These are phyloP conservation scores for Cymbopogon flexuosus DNA, from an alignment of 202 grass and related monocot genomes.

Conservation along the genomic window DNA sequence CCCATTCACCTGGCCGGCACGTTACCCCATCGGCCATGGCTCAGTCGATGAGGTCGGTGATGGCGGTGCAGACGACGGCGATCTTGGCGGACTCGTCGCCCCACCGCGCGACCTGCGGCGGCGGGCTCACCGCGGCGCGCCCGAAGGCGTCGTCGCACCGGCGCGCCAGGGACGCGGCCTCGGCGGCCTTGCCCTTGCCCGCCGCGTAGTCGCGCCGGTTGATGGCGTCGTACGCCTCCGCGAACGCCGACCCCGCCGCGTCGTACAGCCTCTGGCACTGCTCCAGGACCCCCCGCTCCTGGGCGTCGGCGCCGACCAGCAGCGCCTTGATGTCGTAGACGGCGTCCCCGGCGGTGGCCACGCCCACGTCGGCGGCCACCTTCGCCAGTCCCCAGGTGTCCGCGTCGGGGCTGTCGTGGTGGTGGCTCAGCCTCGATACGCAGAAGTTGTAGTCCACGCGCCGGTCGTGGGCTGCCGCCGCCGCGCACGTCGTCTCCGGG, in stretches of 20 bases:
- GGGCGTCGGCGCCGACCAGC: background rate
- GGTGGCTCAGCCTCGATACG: conserved; percentile 22
- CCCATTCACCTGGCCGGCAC: background rate
- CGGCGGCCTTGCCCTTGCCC: background rate
- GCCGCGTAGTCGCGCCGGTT: conserved; percentile 25
- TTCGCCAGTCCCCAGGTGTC: conserved; percentile 48
- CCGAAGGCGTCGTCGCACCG: background rate
- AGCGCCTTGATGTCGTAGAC: conserved; percentile 29
- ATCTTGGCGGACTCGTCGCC: background rate
- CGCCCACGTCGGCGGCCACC: conserved; percentile 39
- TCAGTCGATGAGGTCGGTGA: conserved; percentile 9
- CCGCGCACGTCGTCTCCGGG: conserved; percentile 29
- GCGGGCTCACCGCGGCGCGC: background rate
- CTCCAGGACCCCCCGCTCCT: background rate
- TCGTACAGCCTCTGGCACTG: conserved; percentile 33
- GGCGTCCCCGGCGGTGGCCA: conserved; percentile 10
- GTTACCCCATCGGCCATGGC: background rate
- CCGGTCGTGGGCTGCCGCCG: background rate
- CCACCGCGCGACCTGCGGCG: conserved; percentile 5
- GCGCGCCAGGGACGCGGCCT: background rate
- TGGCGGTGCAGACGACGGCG: background rate
- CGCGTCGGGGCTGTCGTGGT: conserved; percentile 46
- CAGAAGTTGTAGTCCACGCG: conserved; percentile 36
- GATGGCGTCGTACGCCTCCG: conserved; percentile 34
- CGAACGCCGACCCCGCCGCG: conserved; percentile 22